These are phyloP conservation scores for Pseudonitzschia multistriata DNA, from an alignment of 108 stramenopile species.

Conservation along the genomic window DNA sequence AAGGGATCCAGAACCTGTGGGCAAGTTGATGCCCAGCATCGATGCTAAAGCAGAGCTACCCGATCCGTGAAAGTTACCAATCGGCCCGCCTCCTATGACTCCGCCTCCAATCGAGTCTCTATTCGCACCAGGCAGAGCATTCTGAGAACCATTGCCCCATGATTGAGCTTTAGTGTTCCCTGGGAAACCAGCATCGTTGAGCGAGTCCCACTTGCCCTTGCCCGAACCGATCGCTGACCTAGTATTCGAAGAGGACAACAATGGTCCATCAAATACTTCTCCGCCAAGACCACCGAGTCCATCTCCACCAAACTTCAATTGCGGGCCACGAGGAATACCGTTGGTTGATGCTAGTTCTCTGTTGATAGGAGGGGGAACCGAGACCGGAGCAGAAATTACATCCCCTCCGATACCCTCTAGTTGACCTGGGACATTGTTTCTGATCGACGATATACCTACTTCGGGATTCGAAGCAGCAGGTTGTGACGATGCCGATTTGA, in stretches of 20 bases:
- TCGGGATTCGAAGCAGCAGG: constrained; percentile 1
- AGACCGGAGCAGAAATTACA: constrained; percentile 40
- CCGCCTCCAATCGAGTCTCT: constrained; percentile 36
- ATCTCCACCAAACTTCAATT: constrained; percentile 16
- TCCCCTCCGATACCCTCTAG: constrained; percentile 39
- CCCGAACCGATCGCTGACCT: constrained; percentile 29
- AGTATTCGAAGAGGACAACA: constrained; percentile 19
- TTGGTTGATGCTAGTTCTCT: constrained; percentile 17
- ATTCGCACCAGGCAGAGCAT: constrained; percentile 4
- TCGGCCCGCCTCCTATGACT: constrained; percentile 34
- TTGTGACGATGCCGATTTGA: constrained; percentile 14
- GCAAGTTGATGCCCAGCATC: constrained; percentile 80
- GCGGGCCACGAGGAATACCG: constrained; percentile 12
- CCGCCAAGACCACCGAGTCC: constrained; percentile 46
- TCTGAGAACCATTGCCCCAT: constrained; percentile 19
- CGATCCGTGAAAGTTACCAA: constrained; percentile 39
- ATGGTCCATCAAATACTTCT: constrained; percentile 51
- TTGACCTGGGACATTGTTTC: constrained; percentile 5
- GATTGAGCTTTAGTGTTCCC: constrained; percentile 11
- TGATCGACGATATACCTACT: background rate
- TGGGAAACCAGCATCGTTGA: constrained; percentile 16
- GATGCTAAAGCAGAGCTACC: constrained; percentile 81
- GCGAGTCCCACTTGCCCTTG: constrained; percentile 48
- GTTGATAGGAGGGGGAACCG: constrained; percentile 41
- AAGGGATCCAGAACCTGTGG: constrained; percentile 77